These are phyloP conservation scores for Macrolepiota dolichaula DNA, from an alignment of 768 basidiomycete species.

Conservation along the genomic window DNA sequence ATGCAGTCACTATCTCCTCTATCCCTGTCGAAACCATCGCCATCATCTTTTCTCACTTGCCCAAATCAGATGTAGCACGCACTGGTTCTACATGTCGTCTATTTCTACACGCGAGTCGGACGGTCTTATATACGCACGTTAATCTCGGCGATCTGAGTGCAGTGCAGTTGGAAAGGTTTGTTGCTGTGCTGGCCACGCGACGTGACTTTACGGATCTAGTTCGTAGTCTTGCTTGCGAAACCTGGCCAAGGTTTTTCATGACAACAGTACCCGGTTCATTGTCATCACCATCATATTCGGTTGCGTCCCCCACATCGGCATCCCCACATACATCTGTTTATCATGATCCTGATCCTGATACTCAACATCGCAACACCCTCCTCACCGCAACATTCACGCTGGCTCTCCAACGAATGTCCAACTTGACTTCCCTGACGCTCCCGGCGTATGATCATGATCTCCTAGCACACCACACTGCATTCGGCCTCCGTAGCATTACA, in stretches of 20 bases:
- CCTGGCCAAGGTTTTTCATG: conserved; percentile 39
- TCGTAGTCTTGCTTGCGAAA: conserved; percentile 34
- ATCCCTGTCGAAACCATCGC: conserved; percentile 32
- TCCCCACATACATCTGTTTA: background rate
- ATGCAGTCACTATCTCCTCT: background rate
- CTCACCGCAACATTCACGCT: conserved; percentile 40
- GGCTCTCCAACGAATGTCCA: conserved; percentile 45
- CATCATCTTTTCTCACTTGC: conserved; percentile 31
- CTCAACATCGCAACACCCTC: conserved; percentile 24
- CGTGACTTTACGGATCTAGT: conserved; percentile 38
- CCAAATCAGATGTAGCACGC: conserved; percentile 25
- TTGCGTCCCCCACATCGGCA: background rate
- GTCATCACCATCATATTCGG: background rate
- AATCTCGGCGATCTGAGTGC: conserved; percentile 30
- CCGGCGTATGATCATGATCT: conserved; percentile 41
- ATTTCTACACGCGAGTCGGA: conserved; percentile 30
- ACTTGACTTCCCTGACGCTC: conserved; percentile 34
- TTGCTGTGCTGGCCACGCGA: conserved; percentile 34
- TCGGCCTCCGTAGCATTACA: conserved; percentile 36
- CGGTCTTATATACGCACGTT: conserved; percentile 29
- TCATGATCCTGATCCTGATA: conserved; percentile 11
- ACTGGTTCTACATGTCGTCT: conserved; percentile 29
- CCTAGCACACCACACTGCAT: conserved; percentile 39
- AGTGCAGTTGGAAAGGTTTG: conserved; percentile 29
- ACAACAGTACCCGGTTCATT: background rate